phyloP scores from a whole-genome alignment of 192 early-diverging fungal species.

The Spinellus fusiger region DNA sequence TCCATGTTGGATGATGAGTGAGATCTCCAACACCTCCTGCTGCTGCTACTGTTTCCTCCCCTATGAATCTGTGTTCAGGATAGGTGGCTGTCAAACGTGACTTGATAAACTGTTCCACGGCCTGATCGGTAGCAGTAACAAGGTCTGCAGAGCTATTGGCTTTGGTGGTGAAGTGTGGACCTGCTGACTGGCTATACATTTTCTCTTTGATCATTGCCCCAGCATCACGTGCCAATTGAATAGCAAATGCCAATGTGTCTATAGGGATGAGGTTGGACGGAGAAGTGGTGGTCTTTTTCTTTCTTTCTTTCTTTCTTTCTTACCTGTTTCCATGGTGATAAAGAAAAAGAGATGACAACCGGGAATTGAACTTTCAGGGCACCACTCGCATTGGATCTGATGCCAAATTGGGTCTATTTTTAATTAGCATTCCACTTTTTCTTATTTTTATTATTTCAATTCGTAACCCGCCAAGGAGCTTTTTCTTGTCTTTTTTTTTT shows the following conservation, averaged over 20 bases:
- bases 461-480: neutral
- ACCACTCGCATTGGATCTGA: too few relatives aligned
- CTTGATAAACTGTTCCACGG: slow-evolving; percentile 72
- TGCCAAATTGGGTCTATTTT: too few relatives aligned
- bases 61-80: slow-evolving; percentile 77
- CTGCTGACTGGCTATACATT: slow-evolving; percentile 38
- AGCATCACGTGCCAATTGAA: slow-evolving; percentile 46
- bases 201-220: slow-evolving; percentile 55
- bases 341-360: neutral
- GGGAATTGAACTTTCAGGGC: too few relatives aligned
- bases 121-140: slow-evolving; percentile 82
- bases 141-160: slow-evolving; percentile 65
- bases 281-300: neutral
- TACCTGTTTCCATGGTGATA: neutral
- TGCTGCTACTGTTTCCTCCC: slow-evolving; percentile 76
- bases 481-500: slow-evolving; percentile 1
- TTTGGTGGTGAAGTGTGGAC: slow-evolving; percentile 43
- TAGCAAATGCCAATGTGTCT: slow-evolving; percentile 36
- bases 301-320: neutral
- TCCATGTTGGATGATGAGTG: slow-evolving; percentile 78
- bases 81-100: slow-evolving; percentile 46
- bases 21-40: slow-evolving; percentile 46
- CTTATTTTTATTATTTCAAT: slow-evolving; percentile 3
- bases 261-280: neutral
- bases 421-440: too few relatives aligned